Evolutionary conservation across 1,284 basidiomycete species (phyloP), one percentile per base, ranked within the genome.

Genomic region (Tilletia caries): DNA sequence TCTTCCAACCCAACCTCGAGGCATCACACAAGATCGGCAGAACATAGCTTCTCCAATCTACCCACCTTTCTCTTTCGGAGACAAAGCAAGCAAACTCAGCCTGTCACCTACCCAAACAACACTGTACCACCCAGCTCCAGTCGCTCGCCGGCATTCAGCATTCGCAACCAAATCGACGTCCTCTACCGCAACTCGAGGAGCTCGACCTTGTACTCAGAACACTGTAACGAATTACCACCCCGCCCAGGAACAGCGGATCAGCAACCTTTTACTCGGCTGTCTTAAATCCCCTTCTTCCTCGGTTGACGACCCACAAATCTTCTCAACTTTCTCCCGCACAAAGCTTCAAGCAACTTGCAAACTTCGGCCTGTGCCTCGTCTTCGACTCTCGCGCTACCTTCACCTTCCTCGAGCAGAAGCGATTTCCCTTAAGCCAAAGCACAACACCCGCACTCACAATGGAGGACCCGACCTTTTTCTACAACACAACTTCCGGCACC

Each of bases 291-390:
- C 37, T 41, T 41, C 37, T 41, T 54, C 52, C 25, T 54, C 52
- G 52, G 52, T 54, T 54, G 52, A 54, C 52, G 52, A 54, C 52
- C 52, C 48, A 23, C 52, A 54, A 50, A 54, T 29, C 52, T 54
- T 27, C 48, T 23, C 52, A 54, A 29, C 52, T 54, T 54, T 41
- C 15, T 41, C 37, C 37, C 37, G 8, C 52, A 29, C 20, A 54
- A 23, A 29, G 5, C 52, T 54, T 54, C 52, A 54, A 54, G 25
- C n/a, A n/a, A n/a, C 29, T 29, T 15, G n/a, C 52, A 25, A 29
- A 4, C 8, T 54, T 54, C 52, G 27, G 52, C 52, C 52, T 15
- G 23, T 54, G 23, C 48, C 48, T 50, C 48, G 48, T 50, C 48
- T 20, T 50, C 48, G 48, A 8, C 48, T 50, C 48, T 41, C 15